phyloP scores from a whole-genome alignment of 495 filamentous ascomycete genomes.

The Aspergillus panamensis region DNA sequence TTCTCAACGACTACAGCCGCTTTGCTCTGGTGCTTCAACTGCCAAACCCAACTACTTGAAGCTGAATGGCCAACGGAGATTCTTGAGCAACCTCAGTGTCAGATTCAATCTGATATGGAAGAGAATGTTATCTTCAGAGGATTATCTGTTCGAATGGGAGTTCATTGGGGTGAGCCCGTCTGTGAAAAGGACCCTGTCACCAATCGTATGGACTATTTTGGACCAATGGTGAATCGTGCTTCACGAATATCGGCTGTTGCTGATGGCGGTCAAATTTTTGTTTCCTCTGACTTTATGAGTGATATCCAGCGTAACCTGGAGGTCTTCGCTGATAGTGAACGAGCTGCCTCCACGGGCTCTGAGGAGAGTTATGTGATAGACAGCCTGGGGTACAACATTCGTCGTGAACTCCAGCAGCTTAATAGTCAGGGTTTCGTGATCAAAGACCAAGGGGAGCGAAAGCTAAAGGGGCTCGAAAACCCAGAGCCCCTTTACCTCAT shows the following conservation, averaged over 20 bases:
- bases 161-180: slow-evolving; percentile 91
- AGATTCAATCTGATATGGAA: slow-evolving; percentile 76
- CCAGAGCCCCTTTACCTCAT: slow-evolving; percentile 92
- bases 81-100: slow-evolving; percentile 77
- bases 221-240: slow-evolving; percentile 97
- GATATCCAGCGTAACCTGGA: slow-evolving; percentile 91
- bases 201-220: slow-evolving; percentile 98
- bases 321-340: slow-evolving; percentile 74
- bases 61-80: slow-evolving; percentile 93
- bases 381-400: slow-evolving; percentile 59
- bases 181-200: slow-evolving; percentile 95
- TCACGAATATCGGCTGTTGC: slow-evolving; percentile 88
- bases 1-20: slow-evolving; percentile 94
- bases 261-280: slow-evolving; percentile 96
- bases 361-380: slow-evolving; percentile 70
- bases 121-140: slow-evolving; percentile 88
- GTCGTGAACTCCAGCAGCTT: slow-evolving; percentile 80
- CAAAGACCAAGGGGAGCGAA: slow-evolving; percentile 89
- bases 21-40: slow-evolving; percentile 91
- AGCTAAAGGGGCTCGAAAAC: slow-evolving; percentile 95
- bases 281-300: slow-evolving; percentile 92
- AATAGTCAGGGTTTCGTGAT: slow-evolving; percentile 93
- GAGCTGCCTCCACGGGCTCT: slow-evolving; percentile 60
- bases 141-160: slow-evolving; percentile 93
- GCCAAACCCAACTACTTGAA: slow-evolving; percentile 81